Evolutionary conservation across 1,139 yeast genomes (phyloP).

Genomic region (Lodderomyces margitis): DNA sequence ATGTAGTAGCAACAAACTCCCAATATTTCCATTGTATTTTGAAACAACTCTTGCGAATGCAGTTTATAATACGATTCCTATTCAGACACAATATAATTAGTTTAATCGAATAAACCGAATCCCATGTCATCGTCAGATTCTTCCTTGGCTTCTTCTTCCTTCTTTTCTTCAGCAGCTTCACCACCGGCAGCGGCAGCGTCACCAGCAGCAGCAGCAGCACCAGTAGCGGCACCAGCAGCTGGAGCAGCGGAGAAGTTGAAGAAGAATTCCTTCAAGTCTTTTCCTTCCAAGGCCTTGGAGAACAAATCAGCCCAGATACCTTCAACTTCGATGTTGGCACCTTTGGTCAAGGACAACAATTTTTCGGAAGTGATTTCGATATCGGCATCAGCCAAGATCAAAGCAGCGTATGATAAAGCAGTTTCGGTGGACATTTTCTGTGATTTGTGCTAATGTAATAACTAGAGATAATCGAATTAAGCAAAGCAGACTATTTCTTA

Average conservation of each 20-base stretch:
- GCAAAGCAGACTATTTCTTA: constrained; percentile 73
- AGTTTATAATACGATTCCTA: too few species aligned
- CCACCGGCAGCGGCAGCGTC: constrained; percentile 53
- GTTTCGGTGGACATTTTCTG: constrained; percentile 72
- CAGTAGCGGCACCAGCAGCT: constrained; percentile 58
- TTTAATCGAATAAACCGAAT: constrained; percentile 80
- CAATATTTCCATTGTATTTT: background rate
- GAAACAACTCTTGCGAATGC: background rate
- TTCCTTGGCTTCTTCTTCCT: constrained; percentile 56
- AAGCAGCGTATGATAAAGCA: constrained; percentile 84
- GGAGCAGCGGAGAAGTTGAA: constrained; percentile 77
- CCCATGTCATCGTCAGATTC: constrained; percentile 77
- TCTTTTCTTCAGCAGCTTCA: constrained; percentile 55
- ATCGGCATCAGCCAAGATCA: constrained; percentile 83
- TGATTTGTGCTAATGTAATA: constrained; percentile 13
- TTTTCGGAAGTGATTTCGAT: constrained; percentile 76
- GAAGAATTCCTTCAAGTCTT: constrained; percentile 73
- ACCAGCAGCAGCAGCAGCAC: constrained; percentile 56
- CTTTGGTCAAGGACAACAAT: constrained; percentile 60
- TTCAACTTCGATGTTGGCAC: constrained; percentile 50
- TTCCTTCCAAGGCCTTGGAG: constrained; percentile 78
- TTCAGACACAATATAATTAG: too few species aligned
- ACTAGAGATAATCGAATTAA: constrained; percentile 49
- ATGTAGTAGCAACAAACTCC: background rate
- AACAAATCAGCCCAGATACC: constrained; percentile 78